phyloP scores from a whole-genome alignment of 495 filamentous ascomycete genomes.

The Aspergillus homomorphus region DNA sequence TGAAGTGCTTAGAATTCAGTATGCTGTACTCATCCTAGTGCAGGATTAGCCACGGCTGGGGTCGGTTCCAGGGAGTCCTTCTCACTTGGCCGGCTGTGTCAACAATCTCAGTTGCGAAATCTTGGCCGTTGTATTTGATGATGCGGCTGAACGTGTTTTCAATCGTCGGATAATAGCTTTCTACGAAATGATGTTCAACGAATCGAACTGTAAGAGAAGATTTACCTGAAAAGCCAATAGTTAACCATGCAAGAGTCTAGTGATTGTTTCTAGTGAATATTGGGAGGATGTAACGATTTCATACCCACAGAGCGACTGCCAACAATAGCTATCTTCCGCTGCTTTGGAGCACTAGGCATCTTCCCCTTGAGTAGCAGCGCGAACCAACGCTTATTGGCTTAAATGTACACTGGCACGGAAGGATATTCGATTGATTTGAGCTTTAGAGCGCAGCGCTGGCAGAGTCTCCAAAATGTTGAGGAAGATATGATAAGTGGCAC shows the following conservation, averaged over 20 bases:
- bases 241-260: neutral
- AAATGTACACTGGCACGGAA: neutral
- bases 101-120: slow-evolving; percentile 95
- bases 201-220: slow-evolving; percentile 96
- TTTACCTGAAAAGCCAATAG: slow-evolving; percentile 63
- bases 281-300: slow-evolving; percentile 20
- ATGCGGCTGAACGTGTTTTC: slow-evolving; percentile 97
- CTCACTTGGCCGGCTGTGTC: slow-evolving; percentile 93
- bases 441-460: neutral
- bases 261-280: neutral
- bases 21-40: slow-evolving; percentile 95
- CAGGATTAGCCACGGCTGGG: slow-evolving; percentile 15
- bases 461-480: neutral
- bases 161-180: slow-evolving; percentile 98
- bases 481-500: neutral
- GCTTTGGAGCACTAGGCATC: slow-evolving; percentile 85
- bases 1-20: slow-evolving; percentile 97
- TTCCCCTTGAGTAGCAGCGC: slow-evolving; percentile 15
- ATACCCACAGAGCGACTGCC: slow-evolving; percentile 95
- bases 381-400: neutral
- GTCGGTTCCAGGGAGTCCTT: slow-evolving; percentile 11
- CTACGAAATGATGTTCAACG: slow-evolving; percentile 96
- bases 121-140: slow-evolving; percentile 87
- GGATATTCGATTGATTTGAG: neutral
- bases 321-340: slow-evolving; percentile 97